These are phyloP conservation scores for Aspergillus hiratsukae DNA, from an alignment of 2,329 filamentous ascomycete genomes.

Conservation along the genomic window DNA sequence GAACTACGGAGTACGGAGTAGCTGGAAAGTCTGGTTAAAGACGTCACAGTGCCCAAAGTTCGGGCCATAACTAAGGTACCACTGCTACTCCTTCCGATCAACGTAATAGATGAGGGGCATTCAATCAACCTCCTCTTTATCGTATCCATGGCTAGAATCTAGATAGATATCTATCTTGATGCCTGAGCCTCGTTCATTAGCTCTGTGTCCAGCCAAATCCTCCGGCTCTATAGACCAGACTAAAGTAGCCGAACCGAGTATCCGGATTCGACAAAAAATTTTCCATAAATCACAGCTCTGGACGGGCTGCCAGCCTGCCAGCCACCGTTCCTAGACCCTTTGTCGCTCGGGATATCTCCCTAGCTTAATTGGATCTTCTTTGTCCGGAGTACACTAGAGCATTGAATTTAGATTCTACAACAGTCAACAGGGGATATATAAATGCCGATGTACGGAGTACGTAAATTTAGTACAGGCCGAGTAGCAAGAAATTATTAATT, in stretches of 20 bases:
- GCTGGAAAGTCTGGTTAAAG: conserved; percentile 9
- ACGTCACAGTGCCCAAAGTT: conserved; percentile 10
- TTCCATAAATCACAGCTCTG: conserved; percentile 19
- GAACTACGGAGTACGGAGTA: neutral
- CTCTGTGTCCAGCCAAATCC: neutral
- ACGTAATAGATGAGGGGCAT: neutral
- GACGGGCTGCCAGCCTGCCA: neutral
- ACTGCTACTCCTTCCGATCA: neutral
- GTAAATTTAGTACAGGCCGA: neutral
- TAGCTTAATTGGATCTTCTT: conserved; percentile 1
- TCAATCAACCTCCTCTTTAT: neutral
- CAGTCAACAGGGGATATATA: neutral
- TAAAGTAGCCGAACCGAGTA: conserved; percentile 13
- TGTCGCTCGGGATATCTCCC: conserved; percentile 2
- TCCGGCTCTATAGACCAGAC: neutral
- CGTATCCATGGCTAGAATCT: neutral
- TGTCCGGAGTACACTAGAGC: neutral
- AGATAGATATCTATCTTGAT: neutral
- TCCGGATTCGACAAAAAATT: conserved; percentile 13
- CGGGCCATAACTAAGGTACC: neutral
- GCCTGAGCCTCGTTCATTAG: neutral
- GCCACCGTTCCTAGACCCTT: neutral
- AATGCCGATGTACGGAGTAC: neutral
- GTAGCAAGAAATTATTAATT: neutral
- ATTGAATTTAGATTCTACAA: neutral